These are phyloP conservation scores for Amniculicola lignicola DNA, from an alignment of 495 filamentous ascomycete genomes.

Conservation along the genomic window DNA sequence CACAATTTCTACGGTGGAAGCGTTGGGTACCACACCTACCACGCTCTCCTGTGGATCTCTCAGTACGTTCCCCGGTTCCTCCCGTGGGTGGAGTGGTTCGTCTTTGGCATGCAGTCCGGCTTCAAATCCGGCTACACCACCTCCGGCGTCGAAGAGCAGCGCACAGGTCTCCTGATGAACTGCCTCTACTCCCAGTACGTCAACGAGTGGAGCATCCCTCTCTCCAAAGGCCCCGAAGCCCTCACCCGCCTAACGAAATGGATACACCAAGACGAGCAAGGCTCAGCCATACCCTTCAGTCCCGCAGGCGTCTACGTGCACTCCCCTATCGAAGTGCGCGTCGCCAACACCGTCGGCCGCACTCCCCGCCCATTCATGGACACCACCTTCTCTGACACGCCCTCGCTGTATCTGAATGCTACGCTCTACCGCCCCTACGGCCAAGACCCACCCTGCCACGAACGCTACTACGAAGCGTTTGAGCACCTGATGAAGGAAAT, in stretches of 20 bases:
- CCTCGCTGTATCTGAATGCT: slow-evolving; percentile 92
- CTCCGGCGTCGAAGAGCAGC: slow-evolving; percentile 72
- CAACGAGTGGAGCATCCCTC: slow-evolving; percentile 94
- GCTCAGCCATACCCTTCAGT: slow-evolving; percentile 71
- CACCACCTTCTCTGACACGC: slow-evolving; percentile 59
- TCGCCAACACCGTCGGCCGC: slow-evolving; percentile 66
- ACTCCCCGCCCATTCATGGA: slow-evolving; percentile 74
- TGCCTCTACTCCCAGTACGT: slow-evolving; percentile 96
- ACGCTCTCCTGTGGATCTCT: slow-evolving; percentile 75
- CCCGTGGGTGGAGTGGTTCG: slow-evolving; percentile 86
- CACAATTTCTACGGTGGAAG: slow-evolving; percentile 73
- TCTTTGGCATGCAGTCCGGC: slow-evolving; percentile 94
- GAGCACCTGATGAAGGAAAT: slow-evolving; percentile 94
- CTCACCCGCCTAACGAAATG: slow-evolving; percentile 78
- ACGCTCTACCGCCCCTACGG: slow-evolving; percentile 90
- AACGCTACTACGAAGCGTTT: slow-evolving; percentile 87
- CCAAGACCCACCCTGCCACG: slow-evolving; percentile 70
- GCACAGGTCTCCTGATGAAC: slow-evolving; percentile 84
- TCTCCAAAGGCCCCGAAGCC: slow-evolving; percentile 86
- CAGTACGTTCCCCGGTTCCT: slow-evolving; percentile 76
- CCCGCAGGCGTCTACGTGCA: slow-evolving; percentile 81
- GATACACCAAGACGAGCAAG: slow-evolving; percentile 63
- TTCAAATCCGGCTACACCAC: slow-evolving; percentile 66
- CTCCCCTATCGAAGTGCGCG: slow-evolving; percentile 88
- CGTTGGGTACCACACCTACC: slow-evolving; percentile 84